Evolutionary conservation across 495 filamentous ascomycete genomes (phyloP), one percentile per base, ranked within the genome.

Genomic region (Hyaloscypha finlandica): DNA sequence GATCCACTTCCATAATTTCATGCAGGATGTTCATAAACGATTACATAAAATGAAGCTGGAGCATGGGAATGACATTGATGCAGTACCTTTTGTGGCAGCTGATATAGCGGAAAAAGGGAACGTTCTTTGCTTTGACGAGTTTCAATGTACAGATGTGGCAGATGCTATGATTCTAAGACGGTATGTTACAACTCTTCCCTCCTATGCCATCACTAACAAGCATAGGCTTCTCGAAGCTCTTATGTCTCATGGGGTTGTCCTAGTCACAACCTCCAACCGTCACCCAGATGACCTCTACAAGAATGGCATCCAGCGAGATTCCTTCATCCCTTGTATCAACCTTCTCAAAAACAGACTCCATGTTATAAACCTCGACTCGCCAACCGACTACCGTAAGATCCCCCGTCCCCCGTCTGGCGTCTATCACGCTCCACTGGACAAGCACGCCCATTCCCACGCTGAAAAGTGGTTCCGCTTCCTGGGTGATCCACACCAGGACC

Each of bases 1-100:
- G 19, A 97, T 98, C 70, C 95, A 99, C 81, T 99, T 99, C 79
- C 93, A 98, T 81, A 96, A 96, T 77, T 99, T 98, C 83, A 99
- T 99, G 94, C 95, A 99, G 78, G 92, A 96, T 78, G 92, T 98
- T 66, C 95, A 99, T 84, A 92, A 90, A 75, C 85, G 94, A 42
- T 81, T 97, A 73, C 95, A 99, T 78, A 84, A 86, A 70, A 89
- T 96, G 74, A 97, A 97, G 82, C 90, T 94, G 82, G 76, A 87
- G 71, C 85, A 96, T 76, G 96, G 95, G 6, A 92, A 89, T 73
- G 93, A 99, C 76, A 84, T 97, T 48, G 95, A 99, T 77, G 93
- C 88, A 45, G 83, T 99, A 53, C 93, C 93, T 12, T 94, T 97
- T 75, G 90, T 99, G 39, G 94, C 93, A 4, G 95, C 95, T 16